A percentile compares a stretch with the other conserved stretches of the same genome.
These are phyloP conservation scores for Beauveria sp. DNA, from an alignment of 2,329 filamentous ascomycete genomes.

Conservation along the genomic window DNA sequence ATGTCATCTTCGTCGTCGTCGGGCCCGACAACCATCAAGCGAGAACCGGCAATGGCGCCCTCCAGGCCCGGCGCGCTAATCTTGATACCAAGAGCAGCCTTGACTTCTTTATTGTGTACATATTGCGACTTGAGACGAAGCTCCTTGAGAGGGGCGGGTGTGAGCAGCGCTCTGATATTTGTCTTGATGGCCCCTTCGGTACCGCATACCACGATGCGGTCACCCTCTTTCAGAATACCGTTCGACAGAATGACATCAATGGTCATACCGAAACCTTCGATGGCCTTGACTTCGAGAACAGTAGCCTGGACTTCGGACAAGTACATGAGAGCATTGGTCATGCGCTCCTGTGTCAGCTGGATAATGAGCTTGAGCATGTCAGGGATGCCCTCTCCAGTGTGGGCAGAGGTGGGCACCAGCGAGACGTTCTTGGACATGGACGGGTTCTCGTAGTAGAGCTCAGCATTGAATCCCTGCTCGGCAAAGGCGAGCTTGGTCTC, in stretches of 20 bases:
- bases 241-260: slow-evolving; percentile 97
- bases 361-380: slow-evolving; percentile 97
- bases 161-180: slow-evolving; percentile 89
- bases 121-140: slow-evolving; percentile 92
- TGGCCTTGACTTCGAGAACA: slow-evolving; percentile 97
- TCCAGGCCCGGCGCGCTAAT: slow-evolving; percentile 95
- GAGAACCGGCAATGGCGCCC: slow-evolving; percentile 90
- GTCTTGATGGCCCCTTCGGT: slow-evolving; percentile 94
- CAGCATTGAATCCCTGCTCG: slow-evolving; percentile 96
- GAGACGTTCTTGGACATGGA: slow-evolving; percentile 92
- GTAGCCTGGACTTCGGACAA: slow-evolving; percentile 96
- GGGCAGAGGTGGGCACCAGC: slow-evolving; percentile 92
- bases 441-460: slow-evolving; percentile 96
- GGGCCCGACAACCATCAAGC: slow-evolving; percentile 86
- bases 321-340: slow-evolving; percentile 97
- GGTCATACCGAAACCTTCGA: slow-evolving; percentile 96
- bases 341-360: slow-evolving; percentile 89
- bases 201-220: slow-evolving; percentile 90
- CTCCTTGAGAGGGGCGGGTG: slow-evolving; percentile 87
- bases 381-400: slow-evolving; percentile 98
- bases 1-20: slow-evolving; percentile 97
- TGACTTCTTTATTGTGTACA: slow-evolving; percentile 98
- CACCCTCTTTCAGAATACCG: slow-evolving; percentile 88
- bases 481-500: slow-evolving; percentile 90
- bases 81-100: slow-evolving; percentile 97